These are phyloP conservation scores for Fusarium euwallaceae DNA, from an alignment of 2,329 filamentous ascomycete species.

Conservation along the genomic window DNA sequence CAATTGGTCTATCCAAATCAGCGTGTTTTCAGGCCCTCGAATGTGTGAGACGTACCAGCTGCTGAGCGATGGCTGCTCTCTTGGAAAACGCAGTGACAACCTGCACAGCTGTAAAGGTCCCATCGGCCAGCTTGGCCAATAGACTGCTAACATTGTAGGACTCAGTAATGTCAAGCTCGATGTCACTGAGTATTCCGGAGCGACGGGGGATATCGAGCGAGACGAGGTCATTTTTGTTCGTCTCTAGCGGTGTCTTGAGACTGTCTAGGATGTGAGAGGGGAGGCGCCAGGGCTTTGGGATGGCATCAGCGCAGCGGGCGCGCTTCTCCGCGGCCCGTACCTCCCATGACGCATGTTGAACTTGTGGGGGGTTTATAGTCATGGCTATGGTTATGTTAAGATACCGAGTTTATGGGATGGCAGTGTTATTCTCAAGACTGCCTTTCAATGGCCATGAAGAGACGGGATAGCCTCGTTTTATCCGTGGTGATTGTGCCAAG, in stretches of 20 bases:
- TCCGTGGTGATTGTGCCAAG: not conserved
- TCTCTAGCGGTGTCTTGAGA: conserved; percentile 14
- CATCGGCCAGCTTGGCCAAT: conserved; percentile 51
- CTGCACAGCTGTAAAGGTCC: conserved; percentile 50
- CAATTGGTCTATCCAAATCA: conserved; percentile 46
- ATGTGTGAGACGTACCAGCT: conserved; percentile 38
- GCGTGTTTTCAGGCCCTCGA: too few species aligned
- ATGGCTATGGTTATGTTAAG: not conserved
- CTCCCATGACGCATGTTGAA: not conserved
- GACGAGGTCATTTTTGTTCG: conserved; percentile 24
- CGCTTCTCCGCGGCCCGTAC: conserved; percentile 9
- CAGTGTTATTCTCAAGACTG: not conserved
- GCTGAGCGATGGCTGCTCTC: conserved; percentile 47
- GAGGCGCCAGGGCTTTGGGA: conserved; percentile 28
- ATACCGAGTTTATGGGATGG: not conserved
- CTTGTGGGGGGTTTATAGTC: not conserved
- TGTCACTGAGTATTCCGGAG: conserved; percentile 55
- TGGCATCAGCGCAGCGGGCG: not conserved
- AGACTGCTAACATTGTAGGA: conserved; percentile 54
- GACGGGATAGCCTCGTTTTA: not conserved
- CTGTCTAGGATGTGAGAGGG: conserved; percentile 2
- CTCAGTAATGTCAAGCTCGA: conserved; percentile 61
- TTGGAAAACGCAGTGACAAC: conserved; percentile 53
- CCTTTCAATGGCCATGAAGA: not conserved
- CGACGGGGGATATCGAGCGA: conserved; percentile 29